These are phyloP conservation scores for Delphinella strobiligena DNA, from an alignment of 2,329 filamentous ascomycete species.

Conservation along the genomic window DNA sequence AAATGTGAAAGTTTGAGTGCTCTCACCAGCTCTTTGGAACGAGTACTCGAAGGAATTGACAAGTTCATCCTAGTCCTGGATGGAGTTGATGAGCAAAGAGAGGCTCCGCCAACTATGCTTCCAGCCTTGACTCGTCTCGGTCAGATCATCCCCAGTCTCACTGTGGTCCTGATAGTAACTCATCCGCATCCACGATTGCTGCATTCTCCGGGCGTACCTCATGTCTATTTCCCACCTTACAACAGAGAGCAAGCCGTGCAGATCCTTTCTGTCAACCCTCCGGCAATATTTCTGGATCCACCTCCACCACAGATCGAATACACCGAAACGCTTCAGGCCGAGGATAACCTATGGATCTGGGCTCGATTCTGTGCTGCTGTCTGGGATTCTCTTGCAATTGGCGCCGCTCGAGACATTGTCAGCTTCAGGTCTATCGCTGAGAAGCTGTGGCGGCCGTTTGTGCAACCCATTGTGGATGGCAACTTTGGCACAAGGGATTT, in stretches of 20 bases:
- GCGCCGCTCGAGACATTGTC: conserved; percentile 67
- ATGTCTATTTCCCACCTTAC: conserved; percentile 77
- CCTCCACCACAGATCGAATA: conserved; percentile 33
- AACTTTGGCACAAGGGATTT: conserved; percentile 70
- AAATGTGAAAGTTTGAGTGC: conserved; percentile 73
- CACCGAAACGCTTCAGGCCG: conserved; percentile 32
- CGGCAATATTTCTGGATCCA: conserved; percentile 31
- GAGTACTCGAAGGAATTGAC: conserved; percentile 42
- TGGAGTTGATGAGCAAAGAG: conserved; percentile 72
- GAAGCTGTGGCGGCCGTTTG: conserved; percentile 76
- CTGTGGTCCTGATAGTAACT: conserved; percentile 64
- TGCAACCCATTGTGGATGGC: conserved; percentile 62
- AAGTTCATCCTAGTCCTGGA: conserved; percentile 80
- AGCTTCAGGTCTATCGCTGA: conserved; percentile 58
- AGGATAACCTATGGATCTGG: conserved; percentile 61
- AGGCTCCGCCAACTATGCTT: conserved; percentile 65
- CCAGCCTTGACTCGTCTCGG: conserved; percentile 71
- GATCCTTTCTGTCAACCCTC: conserved; percentile 54
- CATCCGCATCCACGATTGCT: conserved; percentile 58
- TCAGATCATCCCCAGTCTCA: conserved; percentile 68
- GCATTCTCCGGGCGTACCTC: conserved; percentile 56
- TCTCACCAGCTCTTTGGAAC: conserved; percentile 59
- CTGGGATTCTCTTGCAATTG: conserved; percentile 74
- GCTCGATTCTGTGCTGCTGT: conserved; percentile 69
- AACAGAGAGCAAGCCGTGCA: conserved; percentile 65